phyloP scores from a whole-genome alignment of 148 eudicot genomes.

The Fagopyrum tataricum region DNA sequence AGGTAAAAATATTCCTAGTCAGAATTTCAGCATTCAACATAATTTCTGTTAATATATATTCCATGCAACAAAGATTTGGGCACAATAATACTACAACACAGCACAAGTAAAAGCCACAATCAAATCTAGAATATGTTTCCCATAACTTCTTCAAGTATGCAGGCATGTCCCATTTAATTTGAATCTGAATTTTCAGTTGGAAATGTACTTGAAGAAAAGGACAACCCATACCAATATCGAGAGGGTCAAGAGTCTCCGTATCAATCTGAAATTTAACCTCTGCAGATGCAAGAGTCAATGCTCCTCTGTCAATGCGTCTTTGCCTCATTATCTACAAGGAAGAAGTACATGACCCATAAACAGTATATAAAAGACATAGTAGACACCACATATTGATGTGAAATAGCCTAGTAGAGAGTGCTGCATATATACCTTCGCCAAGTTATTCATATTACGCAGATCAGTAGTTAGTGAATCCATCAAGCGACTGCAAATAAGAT shows the following conservation, averaged over 20 bases:
- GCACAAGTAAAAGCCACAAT: not conserved
- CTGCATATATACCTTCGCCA: conserved; percentile 64
- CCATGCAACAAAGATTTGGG: not conserved
- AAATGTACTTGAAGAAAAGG: not conserved
- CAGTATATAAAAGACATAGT: not conserved
- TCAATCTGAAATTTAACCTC: conserved; percentile 98
- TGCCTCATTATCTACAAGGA: conserved; percentile 78
- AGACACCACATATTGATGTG: not conserved
- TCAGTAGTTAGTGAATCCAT: conserved; percentile 84
- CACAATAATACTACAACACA: not conserved
- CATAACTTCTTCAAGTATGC: not conserved
- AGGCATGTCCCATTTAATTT: not conserved
- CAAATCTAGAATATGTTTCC: not conserved
- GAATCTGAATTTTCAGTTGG: not conserved
- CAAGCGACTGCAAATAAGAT: conserved; percentile 55
- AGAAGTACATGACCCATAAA: not conserved
- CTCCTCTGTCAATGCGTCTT: conserved; percentile 94
- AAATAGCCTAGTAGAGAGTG: conserved; percentile 3
- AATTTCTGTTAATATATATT: not conserved
- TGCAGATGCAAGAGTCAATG: conserved; percentile 95
- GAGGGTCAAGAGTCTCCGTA: conserved; percentile 98
- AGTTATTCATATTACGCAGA: conserved; percentile 79
- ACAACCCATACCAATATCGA: conserved; percentile 69
- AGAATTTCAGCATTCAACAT: not conserved
- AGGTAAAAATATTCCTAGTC: not conserved